Evolutionary conservation across 2,329 filamentous ascomycete genomes (phyloP), one percentile per base, ranked within the genome.

Genomic region (Alternaria ventricosa): DNA sequence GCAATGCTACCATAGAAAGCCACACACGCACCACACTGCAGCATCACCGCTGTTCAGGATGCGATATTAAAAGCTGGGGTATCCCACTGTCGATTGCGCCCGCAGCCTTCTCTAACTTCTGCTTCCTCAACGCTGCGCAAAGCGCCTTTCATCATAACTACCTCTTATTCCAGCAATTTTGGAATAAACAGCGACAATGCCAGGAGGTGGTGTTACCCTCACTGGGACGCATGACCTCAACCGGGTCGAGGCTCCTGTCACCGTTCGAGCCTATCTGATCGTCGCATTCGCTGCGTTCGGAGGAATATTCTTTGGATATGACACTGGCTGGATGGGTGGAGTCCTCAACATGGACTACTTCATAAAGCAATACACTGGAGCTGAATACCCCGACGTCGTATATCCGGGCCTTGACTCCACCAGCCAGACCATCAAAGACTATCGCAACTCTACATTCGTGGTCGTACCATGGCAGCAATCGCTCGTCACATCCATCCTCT

Each of bases 261-360:
- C 83, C 18, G 72, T 81, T 64, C 82, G 82, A 65, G 82, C 83
- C 63, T 83, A 82, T 71, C 71, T 82, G 57, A 80, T 84, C 57
- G 82, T 82, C 76, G 82, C 81, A 33, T 84, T 84, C 63, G 83
- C 83, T 47, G 81, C 83, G 23, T 84, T 85, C 67, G 83, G 83
- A 71, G 83, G 83, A 74, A 68, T 67, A 53, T 92, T 92, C 86
- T 92, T 93, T 81, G 91, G 91, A 61, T 94, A 92, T 81, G 91
- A 94, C 76, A 92, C 90, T 45, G 91, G 91, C 74, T 92, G 91
- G 83, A 92, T 92, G 84, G 89, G 89, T 78, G 89, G 89, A 81
- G 88, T 90, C 70, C 82, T 87, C 30, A 86, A 71, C 45, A 80
- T 80, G 79, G 69, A 73, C 63, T 80, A 73, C 73, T 79, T 79